Percentiles rank a stretch among this genome's conserved stretches.
Conservation (phyloP, 805 yeast species). For the Cyberlindnera euphorbiiphila region DNA sequence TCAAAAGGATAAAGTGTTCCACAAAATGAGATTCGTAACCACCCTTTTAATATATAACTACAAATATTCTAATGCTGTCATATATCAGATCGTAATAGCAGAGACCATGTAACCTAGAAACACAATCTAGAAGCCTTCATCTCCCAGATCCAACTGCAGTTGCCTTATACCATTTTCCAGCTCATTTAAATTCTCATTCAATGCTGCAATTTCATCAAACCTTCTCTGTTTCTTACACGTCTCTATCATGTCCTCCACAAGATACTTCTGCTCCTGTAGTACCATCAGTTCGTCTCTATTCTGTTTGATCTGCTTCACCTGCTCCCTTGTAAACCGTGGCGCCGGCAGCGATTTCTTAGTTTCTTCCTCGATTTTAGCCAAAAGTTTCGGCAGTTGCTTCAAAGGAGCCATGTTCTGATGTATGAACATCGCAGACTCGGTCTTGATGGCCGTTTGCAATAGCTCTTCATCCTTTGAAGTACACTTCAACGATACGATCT, state of each 20-base stretch:
- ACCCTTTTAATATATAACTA: too few relatives aligned
- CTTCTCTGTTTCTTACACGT: slow-evolving; percentile 61
- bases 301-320: slow-evolving; percentile 52
- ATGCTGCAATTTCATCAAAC: slow-evolving; percentile 69
- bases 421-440: slow-evolving; percentile 53
- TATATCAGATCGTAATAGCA: too few relatives aligned
- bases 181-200: slow-evolving; percentile 48
- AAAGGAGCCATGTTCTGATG: slow-evolving; percentile 65
- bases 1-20: too few relatives aligned
- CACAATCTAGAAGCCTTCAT: slow-evolving; percentile 9
- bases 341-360: slow-evolving; percentile 16
- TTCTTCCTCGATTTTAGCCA: slow-evolving; percentile 28
- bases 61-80: too few relatives aligned
- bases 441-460: slow-evolving; percentile 51
- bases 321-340: slow-evolving; percentile 31
- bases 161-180: slow-evolving; percentile 5
- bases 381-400: slow-evolving; percentile 51
- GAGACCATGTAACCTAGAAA: too few relatives aligned
- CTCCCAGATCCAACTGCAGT: slow-evolving; percentile 6
- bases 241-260: slow-evolving; percentile 62
- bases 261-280: slow-evolving; percentile 73
- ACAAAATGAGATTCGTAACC: too few relatives aligned
- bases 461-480: slow-evolving; percentile 40
- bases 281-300: slow-evolving; percentile 79
- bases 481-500: slow-evolving; percentile 34